Evolutionary conservation across 2,329 filamentous ascomycete genomes (phyloP).

Genomic region (Cyclaneusma minus): DNA sequence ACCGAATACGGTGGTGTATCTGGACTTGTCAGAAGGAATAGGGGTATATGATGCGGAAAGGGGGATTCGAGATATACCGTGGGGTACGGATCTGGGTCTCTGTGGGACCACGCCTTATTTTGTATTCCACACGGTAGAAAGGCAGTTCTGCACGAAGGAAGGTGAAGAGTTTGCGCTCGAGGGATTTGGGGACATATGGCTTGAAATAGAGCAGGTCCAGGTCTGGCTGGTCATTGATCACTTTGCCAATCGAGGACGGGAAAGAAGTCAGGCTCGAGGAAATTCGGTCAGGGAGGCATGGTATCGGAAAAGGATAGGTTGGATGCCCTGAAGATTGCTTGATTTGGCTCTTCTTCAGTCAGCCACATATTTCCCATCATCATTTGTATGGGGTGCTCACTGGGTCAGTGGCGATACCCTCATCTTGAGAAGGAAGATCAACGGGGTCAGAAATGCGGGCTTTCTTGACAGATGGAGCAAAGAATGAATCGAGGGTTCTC

Average conservation of each 20-base stretch:
- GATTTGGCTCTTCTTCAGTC: conserved; percentile 5
- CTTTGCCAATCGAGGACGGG: conserved; percentile 34
- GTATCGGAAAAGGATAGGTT: conserved; percentile 35
- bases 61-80: conserved; percentile 18
- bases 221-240: conserved; percentile 51
- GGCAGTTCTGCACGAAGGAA: conserved; percentile 58
- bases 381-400: not conserved
- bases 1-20: conserved; percentile 45
- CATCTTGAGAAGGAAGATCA: not conserved
- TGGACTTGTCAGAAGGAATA: conserved; percentile 29
- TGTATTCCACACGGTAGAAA: conserved; percentile 63
- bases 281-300: conserved; percentile 24
- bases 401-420: not conserved
- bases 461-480: conserved; percentile 33
- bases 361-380: conserved; percentile 1
- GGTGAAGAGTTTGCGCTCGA: conserved; percentile 45
- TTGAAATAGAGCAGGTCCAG: conserved; percentile 64
- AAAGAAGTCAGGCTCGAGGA: conserved; percentile 24
- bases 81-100: conserved; percentile 45
- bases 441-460: conserved; percentile 9
- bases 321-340: conserved; percentile 21
- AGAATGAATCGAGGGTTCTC: conserved; percentile 56
- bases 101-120: conserved; percentile 47
- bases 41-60: conserved; percentile 5
- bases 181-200: conserved; percentile 47